Evolutionary conservation across 805 yeast species (phyloP), one percentile per base, ranked within the genome.

Genomic region (Tetrapisispora taiwanensis): DNA sequence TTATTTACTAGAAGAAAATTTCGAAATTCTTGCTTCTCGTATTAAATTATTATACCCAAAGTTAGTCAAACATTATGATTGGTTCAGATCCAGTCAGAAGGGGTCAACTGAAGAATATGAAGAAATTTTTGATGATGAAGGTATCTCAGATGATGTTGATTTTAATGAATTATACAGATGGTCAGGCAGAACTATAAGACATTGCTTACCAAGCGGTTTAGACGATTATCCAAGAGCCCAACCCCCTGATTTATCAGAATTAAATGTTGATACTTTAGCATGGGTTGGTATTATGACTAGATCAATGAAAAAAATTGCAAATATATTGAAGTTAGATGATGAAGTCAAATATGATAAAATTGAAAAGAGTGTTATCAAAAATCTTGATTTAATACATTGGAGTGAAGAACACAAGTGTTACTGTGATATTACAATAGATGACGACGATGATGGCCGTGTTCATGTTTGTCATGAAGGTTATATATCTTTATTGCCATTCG

Each of bases 231-330:
- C 98, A 30, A 75, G 98, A 49, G 81, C 88, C 1, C 67, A 69
- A 24, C 76, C 75, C 7, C 90, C 94, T 2, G 95, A 87, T 61
- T 72, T 80, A 34, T 94, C 94, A 1, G 98, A 92, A 64, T 69
- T 92, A 40, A 84, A 92, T 54, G 92, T 92, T 28, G 98, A 92
- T 58, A 69, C 90, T 45, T 66, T 90, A 39, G 73, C 94, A 5
- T 92, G 98, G 98, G 77, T 92, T 47, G 97, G 95, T 14, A 81
- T 84, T 6, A 87, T 90, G 95, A 76, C 96, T 0, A 73, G 80
- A 51, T 77, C 95, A 0, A 80, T 92, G 79, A 75, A 75, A 51
- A 71, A 75, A 43, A 76, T 90, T 48, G 89, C 97, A 0, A 69
- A 66, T 36, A 60, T 79, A 9, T 65, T 88, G 35, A 83, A 73